phyloP scores from a whole-genome alignment of 192 early-diverging fungal genomes.

The Coemansia asiatica region DNA sequence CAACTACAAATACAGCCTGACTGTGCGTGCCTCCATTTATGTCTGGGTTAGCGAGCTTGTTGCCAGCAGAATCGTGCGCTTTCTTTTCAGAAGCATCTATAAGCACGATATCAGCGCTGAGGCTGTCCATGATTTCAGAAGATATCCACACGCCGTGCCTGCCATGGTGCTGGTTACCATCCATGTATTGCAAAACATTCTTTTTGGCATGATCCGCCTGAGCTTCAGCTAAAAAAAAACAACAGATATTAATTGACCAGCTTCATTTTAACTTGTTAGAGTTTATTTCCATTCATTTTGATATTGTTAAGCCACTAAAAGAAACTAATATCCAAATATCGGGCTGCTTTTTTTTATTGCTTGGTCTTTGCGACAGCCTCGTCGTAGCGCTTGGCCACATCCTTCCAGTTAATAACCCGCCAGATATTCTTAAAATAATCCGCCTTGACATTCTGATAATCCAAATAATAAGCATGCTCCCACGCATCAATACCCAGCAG shows the following conservation, averaged over 20 bases:
- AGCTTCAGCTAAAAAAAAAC: slow-evolving; percentile 45
- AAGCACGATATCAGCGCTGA: slow-evolving; percentile 62
- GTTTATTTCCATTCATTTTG: not conserved
- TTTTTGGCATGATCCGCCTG: slow-evolving; percentile 63
- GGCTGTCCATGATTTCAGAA: slow-evolving; percentile 66
- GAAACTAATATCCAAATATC: too few species aligned
- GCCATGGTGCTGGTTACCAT: slow-evolving; percentile 68
- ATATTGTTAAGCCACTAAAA: not conserved
- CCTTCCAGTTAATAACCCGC: slow-evolving; percentile 98
- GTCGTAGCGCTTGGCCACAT: slow-evolving; percentile 81
- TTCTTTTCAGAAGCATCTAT: slow-evolving; percentile 61
- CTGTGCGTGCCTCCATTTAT: slow-evolving; percentile 60
- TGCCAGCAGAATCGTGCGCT: slow-evolving; percentile 62
- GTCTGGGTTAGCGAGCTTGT: slow-evolving; percentile 71
- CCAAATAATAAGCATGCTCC: slow-evolving; percentile 97
- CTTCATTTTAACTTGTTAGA: not conserved
- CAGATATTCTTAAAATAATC: slow-evolving; percentile 95
- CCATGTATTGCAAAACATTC: slow-evolving; percentile 72
- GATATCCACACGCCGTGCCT: slow-evolving; percentile 67
- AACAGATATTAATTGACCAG: not conserved
- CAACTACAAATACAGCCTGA: slow-evolving; percentile 60
- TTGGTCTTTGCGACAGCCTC: slow-evolving; percentile 52
- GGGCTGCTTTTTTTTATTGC: not conserved
- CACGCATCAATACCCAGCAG: slow-evolving; percentile 92
- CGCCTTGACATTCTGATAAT: slow-evolving; percentile 97